Evolutionary conservation across 2,329 filamentous ascomycete species (phyloP).

Genomic region (Microsporum ferrugineum): DNA sequence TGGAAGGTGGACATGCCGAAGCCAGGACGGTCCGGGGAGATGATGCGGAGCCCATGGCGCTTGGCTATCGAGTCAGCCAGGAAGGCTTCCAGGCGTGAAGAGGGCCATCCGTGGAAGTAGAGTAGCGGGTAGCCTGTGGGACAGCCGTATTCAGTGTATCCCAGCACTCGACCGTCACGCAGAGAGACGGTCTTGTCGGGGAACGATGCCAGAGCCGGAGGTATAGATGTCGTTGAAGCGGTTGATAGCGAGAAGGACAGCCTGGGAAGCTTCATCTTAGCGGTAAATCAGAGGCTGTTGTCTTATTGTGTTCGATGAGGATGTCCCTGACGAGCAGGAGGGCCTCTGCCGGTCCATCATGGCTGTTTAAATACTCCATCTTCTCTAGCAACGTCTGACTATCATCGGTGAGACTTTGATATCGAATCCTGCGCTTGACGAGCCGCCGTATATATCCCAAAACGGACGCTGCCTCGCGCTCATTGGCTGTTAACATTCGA

Average conservation of each 20-base stretch:
- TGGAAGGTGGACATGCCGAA: constrained; percentile 34
- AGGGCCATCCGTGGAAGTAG: constrained; percentile 36
- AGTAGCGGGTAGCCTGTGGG: constrained; percentile 26
- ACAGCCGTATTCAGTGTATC: constrained; percentile 36
- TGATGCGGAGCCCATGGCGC: constrained; percentile 29
- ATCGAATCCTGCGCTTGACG: not conserved
- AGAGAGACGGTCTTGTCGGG: constrained; percentile 5
- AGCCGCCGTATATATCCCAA: not conserved
- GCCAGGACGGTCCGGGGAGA: constrained; percentile 36
- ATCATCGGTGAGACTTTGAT: not conserved
- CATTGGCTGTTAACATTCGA: not conserved
- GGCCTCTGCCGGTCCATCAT: not conserved
- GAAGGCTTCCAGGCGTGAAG: constrained; percentile 33
- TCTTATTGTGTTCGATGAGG: not conserved
- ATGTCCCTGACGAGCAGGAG: not conserved
- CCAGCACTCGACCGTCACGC: constrained; percentile 28
- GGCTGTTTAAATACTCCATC: not conserved
- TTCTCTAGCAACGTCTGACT: not conserved
- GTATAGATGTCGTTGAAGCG: not conserved
- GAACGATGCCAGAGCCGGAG: not conserved
- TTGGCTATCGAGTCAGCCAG: constrained; percentile 25
- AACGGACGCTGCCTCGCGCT: not conserved
- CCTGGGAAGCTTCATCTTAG: not conserved
- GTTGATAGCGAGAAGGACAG: not conserved
- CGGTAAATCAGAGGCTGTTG: not conserved